Evolutionary conservation across 202 grass and related monocot genomes (phyloP).

Genomic region (Carex arenaria): DNA sequence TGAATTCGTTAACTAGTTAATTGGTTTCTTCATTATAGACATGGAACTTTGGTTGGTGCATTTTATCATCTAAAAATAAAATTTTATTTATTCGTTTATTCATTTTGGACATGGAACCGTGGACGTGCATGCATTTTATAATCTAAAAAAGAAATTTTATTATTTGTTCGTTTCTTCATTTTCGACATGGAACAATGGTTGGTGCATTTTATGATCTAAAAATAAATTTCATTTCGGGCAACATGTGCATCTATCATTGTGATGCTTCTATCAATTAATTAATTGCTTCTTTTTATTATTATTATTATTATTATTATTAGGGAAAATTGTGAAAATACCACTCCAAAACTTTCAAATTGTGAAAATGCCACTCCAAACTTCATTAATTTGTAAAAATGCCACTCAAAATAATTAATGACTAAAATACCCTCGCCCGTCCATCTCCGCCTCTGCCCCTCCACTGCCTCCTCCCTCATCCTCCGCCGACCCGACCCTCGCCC

Average conservation of each 20-base stretch:
- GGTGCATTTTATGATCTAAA: background rate
- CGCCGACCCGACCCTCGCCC: too few species aligned
- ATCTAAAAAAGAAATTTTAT: too few species aligned
- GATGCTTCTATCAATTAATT: background rate
- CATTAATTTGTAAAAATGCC: too few species aligned
- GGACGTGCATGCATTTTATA: background rate
- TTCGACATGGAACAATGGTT: background rate
- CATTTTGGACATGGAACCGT: background rate
- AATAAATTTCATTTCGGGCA: background rate
- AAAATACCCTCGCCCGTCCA: too few species aligned
- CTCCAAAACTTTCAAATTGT: too few species aligned
- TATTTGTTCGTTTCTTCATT: background rate
- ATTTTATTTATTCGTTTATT: too few species aligned
- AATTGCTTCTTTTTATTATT: background rate
- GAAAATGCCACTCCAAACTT: too few species aligned
- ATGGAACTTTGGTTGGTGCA: background rate
- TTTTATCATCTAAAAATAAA: slow-evolving; percentile 9
- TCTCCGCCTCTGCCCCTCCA: too few species aligned
- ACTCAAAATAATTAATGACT: too few species aligned
- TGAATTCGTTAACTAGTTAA: slow-evolving; percentile 79
- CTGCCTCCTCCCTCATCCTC: too few species aligned
- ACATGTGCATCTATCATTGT: background rate
- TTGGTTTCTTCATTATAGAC: background rate
- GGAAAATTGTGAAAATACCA: too few species aligned
- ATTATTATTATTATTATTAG: too few species aligned